phyloP scores from a whole-genome alignment of 2,329 filamentous ascomycete species.

The Pseudogymnoascus sp. region DNA sequence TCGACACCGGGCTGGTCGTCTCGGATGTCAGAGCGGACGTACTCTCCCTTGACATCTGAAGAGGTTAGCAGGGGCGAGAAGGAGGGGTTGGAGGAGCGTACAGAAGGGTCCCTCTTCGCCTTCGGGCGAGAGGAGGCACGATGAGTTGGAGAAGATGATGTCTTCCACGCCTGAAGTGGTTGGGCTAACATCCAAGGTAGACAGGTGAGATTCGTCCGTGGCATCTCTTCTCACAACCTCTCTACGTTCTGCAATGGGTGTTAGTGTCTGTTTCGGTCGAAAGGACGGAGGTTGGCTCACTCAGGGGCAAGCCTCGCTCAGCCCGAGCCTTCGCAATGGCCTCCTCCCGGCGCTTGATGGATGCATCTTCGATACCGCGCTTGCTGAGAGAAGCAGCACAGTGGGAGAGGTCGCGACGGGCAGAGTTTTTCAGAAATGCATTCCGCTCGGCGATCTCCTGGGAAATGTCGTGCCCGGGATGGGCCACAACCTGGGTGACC shows the following conservation, averaged over 20 bases:
- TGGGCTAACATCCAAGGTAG: neutral
- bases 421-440: neutral
- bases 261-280: neutral
- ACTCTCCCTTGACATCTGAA: conserved; percentile 31
- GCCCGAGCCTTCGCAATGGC: neutral
- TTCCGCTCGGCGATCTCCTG: conserved; percentile 26
- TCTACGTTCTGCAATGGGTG: neutral
- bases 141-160: conserved; percentile 21
- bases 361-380: conserved; percentile 23
- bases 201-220: neutral
- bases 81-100: neutral
- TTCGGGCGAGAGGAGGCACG: conserved; percentile 29
- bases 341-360: neutral
- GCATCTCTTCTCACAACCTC: neutral
- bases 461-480: conserved; percentile 30
- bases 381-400: conserved; percentile 30
- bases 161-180: neutral
- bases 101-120: conserved; percentile 33
- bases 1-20: conserved; percentile 34
- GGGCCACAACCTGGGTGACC: conserved; percentile 21
- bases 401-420: conserved; percentile 24
- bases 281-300: neutral
- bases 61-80: conserved; percentile 14
- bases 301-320: neutral
- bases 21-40: conserved; percentile 32